Evolutionary conservation across 768 basidiomycete genomes (phyloP), one percentile per base, ranked within the genome.

Genomic region (Leccinum fibrillosum): DNA sequence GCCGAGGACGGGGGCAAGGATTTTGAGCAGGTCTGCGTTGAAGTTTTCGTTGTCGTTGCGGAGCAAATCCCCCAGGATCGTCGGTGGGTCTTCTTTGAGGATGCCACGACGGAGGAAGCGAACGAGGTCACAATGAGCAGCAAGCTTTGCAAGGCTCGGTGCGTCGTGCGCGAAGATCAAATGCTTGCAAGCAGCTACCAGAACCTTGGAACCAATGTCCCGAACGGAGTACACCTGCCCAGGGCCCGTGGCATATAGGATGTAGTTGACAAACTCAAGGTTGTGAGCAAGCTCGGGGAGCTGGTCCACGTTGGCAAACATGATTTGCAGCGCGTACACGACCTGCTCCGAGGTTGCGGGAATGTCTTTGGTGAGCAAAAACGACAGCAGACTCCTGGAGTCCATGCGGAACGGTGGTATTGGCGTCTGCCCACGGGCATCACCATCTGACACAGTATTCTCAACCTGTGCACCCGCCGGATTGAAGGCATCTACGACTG

Each of bases 221-320:
- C 45, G 51, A 39, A 57, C 10, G 12, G 51, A 47, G 45, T 57
- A 53, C 25, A 47, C 32, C 45, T 57, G 56, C 3, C 56, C 56
- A 7, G 51, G 45, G 13, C 34, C 34, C 3, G 56, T 57, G n/a
- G 52, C 34, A 37, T 26, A 37, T 15, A 57, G 21, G 34, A 57
- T 57, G 21, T 57, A 57, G 12, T 45, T 48, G 56, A 57, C 34
- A 8, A 57, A 57, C 13, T 57, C 51, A 5, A 49, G 56, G 17
- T 53, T 10, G 25, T 28, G 48, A 6, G 45, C n/a, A 51, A 57
- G 32, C 1, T 32, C 11, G 9, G 51, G 19, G 25, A 35, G 34
- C 30, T 57, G 51, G n/a, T 52, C 30, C n/a, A 23, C 32, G 37
- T 52, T 57, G n/a, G 25, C 45, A 7, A 53, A 34, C n/a, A 53